Evolutionary conservation across 495 filamentous ascomycete species (phyloP), one percentile per base, ranked within the genome.

Genomic region (Xanthoparmelia taractica): DNA sequence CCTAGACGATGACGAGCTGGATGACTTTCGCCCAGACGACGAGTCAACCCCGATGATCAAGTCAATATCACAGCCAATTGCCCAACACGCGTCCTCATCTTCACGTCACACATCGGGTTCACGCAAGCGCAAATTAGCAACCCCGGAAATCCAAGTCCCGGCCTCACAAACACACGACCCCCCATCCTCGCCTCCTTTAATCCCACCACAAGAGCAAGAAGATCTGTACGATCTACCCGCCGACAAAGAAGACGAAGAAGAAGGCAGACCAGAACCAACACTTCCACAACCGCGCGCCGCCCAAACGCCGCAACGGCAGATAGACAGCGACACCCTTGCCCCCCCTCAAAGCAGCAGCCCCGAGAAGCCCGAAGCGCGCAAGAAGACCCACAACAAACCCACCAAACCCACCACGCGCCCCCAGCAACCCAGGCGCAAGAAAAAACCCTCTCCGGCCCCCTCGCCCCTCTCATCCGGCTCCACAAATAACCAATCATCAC

Each of bases 11-110:
- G 80, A 84, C 36, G 80, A 82, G 61, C 73, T 85, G 18, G 81
- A 83, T 47, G 81, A 82, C 13, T 80, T 87, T 63, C 80, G 78
- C 58, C 85, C 85, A 0, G 80, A 87, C 48, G 84, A 85, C 70
- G 85, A 87, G 70, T 87, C 85, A 43, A 88, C 85, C 29, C 85
- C 85, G 3, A 69, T 87, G 25, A 57, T 65, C 45, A 65, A 63
- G n/a, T 63, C 67, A 7, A 40, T 61, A 27, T 38, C 54, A 23
- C 45, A 61, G 5, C 15, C 34, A 54, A 23, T 60, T 31, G 41
- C 50, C 52, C 60, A 63, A 20, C 58, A 57, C 12, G 58, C 54
- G 29, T 58, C 63, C 36, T 61, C 67, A 29, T 71, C 68, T 18
- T 43, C 57, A 55, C 58, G 64, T 25, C 50, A 60, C 23, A 57